Evolutionary conservation across 2,329 filamentous ascomycete genomes (phyloP), one percentile per base, ranked within the genome.

Genomic region (Talaromyces marneffei): DNA sequence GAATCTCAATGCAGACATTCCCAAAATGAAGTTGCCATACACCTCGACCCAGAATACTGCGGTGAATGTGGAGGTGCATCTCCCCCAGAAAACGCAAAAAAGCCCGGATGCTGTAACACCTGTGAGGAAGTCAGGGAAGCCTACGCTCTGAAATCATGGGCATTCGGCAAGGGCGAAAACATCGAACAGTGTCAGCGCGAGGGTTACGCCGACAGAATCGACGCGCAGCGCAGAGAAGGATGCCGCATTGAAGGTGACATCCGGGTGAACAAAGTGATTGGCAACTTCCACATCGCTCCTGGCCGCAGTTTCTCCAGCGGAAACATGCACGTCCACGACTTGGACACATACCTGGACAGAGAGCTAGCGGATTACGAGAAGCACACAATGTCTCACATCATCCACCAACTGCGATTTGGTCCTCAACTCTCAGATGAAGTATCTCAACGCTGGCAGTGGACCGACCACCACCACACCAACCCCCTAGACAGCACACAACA

Each of bases 281-380:
- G 94, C 61, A 99, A 99, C 80, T 99, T 99, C 83, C 94, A 99
- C 77, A 89, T 99, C 69, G 94, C 95, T 0, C 94, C 94, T 1
- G 94, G 94, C 69, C 91, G 93, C 77, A 93, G 89, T 75, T 97
- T 97, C 83, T 96, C 89, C 76, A 96, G 90, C 71, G 92, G 91
- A 67, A 96, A 96, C 79, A 89, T 97, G 85, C 94, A 99, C 78
- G 91, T 97, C 20, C 94, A 99, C 79, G 95, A 99, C 72, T 82
- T 99, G 65, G 92, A 96, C 76, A 96, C 94, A 80, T 99, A 96
- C 82, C 89, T 91, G 80, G 87, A 93, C 66, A 84, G 83, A 23
- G 68, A 67, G 20, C 63, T 71, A 3, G 83, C 87, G 33, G 82
- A 88, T 60, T 82, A 84, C 58, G 81, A 85, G 61, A 81, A 84